A percentile compares a stretch with the other conserved stretches of the same genome.
phyloP scores from a whole-genome alignment of 768 basidiomycete genomes.

The Pleurotus platypus region DNA sequence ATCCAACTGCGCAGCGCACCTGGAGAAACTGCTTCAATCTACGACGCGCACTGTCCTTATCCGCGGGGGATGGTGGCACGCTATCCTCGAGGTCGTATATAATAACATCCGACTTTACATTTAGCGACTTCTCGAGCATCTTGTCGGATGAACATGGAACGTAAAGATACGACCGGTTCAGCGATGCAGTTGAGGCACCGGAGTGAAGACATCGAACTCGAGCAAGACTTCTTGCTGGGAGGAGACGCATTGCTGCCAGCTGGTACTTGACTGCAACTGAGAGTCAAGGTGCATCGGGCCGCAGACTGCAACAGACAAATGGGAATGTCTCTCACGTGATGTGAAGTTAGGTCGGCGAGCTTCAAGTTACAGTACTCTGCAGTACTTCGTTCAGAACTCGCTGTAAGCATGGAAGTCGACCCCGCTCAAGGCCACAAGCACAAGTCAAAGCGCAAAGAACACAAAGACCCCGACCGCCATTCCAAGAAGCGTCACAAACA shows the following conservation, averaged over 20 bases:
- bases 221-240: no score
- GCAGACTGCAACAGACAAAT: no score
- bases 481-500: constrained; percentile 3
- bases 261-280: no score
- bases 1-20: constrained; percentile 29
- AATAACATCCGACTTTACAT: constrained; percentile 62
- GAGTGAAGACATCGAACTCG: neutral
- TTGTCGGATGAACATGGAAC: constrained; percentile 79
- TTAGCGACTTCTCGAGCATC: constrained; percentile 79
- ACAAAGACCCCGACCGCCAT: neutral
- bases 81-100: constrained; percentile 92
- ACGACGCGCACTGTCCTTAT: constrained; percentile 57
- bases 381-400: no score
- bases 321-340: no score
- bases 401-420: neutral
- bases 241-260: no score
- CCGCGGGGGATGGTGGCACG: constrained; percentile 60
- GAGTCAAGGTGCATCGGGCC: no score
- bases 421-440: no score
- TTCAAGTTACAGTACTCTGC: no score
- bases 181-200: neutral
- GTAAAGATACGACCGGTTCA: constrained; percentile 62
- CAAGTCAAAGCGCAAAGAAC: neutral
- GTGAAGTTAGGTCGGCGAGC: no score
- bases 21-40: constrained; percentile 53